Base-by-base conservation (phyloP, 148 eudicot species). In the Pharnaceum exiguum region DNA sequence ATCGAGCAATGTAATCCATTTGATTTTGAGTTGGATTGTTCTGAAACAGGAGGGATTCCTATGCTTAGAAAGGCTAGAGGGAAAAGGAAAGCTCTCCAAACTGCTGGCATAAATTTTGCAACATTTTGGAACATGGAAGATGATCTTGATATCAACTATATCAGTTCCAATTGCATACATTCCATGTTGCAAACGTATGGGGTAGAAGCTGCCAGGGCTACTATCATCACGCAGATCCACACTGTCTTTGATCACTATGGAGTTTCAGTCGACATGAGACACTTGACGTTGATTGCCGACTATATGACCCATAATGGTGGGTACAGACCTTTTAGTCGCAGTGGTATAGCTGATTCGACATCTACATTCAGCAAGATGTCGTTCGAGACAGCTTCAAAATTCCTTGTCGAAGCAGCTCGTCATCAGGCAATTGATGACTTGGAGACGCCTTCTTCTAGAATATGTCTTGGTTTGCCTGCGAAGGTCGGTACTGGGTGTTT, bases 401-500 rank as follows among this genome's bases (percentile, higher is more conserved):
- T 86, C 61, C 82, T 89, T 3, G 86, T 90, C 7, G 84, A 84
- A 44, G 81, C 95, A 4, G 96, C 99, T 0, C 46, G 74, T 51
- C 73, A 63, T 51, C 76, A 85, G 7, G 42, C 71, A 56, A 60
- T 67, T 2, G 99, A 94, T 30, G 70, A 75, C 31, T 73, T 94
- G 72, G 99, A 94, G 71, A 82, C 85, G 22, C 99, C 99, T 3
- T 86, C 99, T 2, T 67, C 99, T 16, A 76, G 99, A 59, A 75
- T 94, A 13, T 79, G 87, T 64, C 81, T 94, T 13, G 99, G 99
- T 11, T 65, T 94, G 82, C 99, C 96, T 26, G 89, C 80, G 17
- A 89, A 94, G 69, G 77, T 89, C 63, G 99, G 99, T 42, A 94
- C 99, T 25, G 99, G 96, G 13, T 76, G 81, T 69, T 89, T 94